These are phyloP conservation scores for Raddia guianensis DNA, from an alignment of 176 grass and related monocot species.

Conservation along the genomic window DNA sequence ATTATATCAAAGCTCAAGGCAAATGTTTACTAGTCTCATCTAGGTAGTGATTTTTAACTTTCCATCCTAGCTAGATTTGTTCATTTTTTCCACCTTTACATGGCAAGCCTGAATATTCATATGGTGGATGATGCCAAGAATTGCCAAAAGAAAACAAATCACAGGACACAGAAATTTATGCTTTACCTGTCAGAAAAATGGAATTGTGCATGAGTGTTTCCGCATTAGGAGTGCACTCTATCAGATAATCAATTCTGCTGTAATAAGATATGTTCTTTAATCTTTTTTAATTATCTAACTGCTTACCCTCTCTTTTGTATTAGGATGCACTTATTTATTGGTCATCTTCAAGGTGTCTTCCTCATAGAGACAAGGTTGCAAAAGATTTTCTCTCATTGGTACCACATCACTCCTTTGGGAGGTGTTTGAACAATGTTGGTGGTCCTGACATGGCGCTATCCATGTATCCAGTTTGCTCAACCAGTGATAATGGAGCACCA, in stretches of 20 bases:
- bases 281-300: constrained; percentile 20
- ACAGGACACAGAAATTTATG: constrained; percentile 1
- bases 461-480: constrained; percentile 74
- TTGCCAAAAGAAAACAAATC: neutral
- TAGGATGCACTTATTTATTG: constrained; percentile 91
- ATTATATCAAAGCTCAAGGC: neutral
- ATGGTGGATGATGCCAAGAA: constrained; percentile 22
- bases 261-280: constrained; percentile 1
- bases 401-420: constrained; percentile 84
- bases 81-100: neutral
- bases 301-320: constrained; percentile 34
- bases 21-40: constrained; percentile 8
- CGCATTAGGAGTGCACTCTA: neutral
- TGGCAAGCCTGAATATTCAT: constrained; percentile 8
- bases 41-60: constrained; percentile 13
- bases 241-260: neutral
- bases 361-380: constrained; percentile 66
- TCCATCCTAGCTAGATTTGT: neutral
- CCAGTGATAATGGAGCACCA: constrained; percentile 40
- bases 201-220: constrained; percentile 8
- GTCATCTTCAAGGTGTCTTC: constrained; percentile 93
- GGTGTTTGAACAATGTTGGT: constrained; percentile 88
- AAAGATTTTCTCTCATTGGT: constrained; percentile 64
- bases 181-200: constrained; percentile 16
- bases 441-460: constrained; percentile 70